Evolutionary conservation across 2,329 filamentous ascomycete genomes (phyloP), one percentile per base, ranked within the genome.

Genomic region (Hymenoscyphus infarciens): DNA sequence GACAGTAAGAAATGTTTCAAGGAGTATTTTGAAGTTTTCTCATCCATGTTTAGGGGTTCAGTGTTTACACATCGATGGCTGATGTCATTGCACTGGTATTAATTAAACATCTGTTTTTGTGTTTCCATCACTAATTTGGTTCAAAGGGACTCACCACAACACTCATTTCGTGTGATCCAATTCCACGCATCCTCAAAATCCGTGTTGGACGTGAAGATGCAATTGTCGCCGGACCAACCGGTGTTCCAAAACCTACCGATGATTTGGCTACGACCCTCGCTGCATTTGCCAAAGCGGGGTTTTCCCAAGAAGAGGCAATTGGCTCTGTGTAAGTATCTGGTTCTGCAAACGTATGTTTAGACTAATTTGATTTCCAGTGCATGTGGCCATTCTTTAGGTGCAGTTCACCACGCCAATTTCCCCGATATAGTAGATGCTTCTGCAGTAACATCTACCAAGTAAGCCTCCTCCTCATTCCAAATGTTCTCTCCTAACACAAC

Each of bases 311-410:
- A 19, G 62, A 68, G 11, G 62, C 59, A 15, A 67, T 67, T 35
- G 42, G 38, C 16, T 54, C 61, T 4, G 60, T 64, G 66, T 67
- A 49, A 45, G 66, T 55, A 22, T 13, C 4, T 3, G 15, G 33
- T 22, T 35, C 13, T 11, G 16, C 27, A 3, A 5, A 16, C 54
- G 16, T 16, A n/a, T 13, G 27, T 31, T 11, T 35, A 10, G 4
- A 29, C 6, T 55, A 2, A 54, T 54, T 61, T 38, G 64, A 2
- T 31, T 10, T n/a, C 11, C 25, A 67, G 67, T 5, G 65, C 67
- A 15, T 68, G 67, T 54, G 67, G 67, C 5, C 67, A 68, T 42
- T 67, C 67, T 10, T 31, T 69, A 16, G 67, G 67, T 2, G 39
- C 55, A 25, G 62, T 69, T 13, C 67, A 69, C 42, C 35, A 60